These are phyloP conservation scores for Sanghuangporus weigelae DNA, from an alignment of 1,284 basidiomycete species.

Conservation along the genomic window DNA sequence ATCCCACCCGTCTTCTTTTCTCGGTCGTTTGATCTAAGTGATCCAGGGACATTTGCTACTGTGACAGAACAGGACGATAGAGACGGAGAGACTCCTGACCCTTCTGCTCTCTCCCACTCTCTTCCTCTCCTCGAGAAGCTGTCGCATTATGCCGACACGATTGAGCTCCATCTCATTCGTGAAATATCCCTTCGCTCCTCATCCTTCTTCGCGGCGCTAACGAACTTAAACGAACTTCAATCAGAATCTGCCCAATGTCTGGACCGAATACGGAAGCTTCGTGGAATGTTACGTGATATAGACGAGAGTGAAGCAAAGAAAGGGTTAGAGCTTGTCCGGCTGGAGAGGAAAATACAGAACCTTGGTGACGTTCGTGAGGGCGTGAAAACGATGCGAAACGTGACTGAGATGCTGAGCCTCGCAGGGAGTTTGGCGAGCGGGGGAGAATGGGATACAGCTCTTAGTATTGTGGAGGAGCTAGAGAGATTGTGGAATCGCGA, in stretches of 20 bases:
- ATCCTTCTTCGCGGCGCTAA: conserved; percentile 94
- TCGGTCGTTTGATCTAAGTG: conserved; percentile 77
- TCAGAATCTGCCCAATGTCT: conserved; percentile 85
- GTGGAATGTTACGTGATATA: conserved; percentile 68
- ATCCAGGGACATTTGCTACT: conserved; percentile 76
- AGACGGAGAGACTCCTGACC: conserved; percentile 37
- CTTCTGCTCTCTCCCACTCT: conserved; percentile 57
- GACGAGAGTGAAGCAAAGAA: conserved; percentile 74
- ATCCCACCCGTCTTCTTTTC: conserved; percentile 84
- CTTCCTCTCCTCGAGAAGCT: conserved; percentile 85
- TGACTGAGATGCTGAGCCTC: conserved; percentile 72
- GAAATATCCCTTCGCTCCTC: conserved; percentile 90
- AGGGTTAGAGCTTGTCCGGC: conserved; percentile 69
- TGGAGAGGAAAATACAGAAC: conserved; percentile 59
- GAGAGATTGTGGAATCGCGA: conserved; percentile 56
- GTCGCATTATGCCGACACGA: conserved; percentile 88
- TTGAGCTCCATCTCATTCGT: conserved; percentile 91
- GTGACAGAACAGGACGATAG: conserved; percentile 60
- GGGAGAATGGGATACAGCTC: conserved; percentile 82
- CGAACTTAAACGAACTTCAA: conserved; percentile 90
- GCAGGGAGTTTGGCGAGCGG: conserved; percentile 68
- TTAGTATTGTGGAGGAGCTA: conserved; percentile 73
- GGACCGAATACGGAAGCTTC: conserved; percentile 68
- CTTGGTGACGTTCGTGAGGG: conserved; percentile 56
- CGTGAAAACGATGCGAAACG: conserved; percentile 60